These are phyloP conservation scores for Kwoniella sp. DNA, from an alignment of 768 basidiomycete species.

Conservation along the genomic window DNA sequence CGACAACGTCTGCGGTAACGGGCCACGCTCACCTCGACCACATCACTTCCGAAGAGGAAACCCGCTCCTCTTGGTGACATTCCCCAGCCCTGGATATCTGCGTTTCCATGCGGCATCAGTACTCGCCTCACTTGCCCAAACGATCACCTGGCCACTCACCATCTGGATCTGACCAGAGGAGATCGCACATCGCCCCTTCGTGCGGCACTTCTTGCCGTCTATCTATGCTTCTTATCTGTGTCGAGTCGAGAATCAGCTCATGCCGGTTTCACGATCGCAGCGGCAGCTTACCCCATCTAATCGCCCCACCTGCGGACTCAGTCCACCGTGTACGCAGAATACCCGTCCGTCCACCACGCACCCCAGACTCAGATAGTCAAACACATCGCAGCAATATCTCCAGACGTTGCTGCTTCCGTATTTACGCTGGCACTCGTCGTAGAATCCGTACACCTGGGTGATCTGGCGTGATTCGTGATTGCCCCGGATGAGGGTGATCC, in stretches of 20 bases:
- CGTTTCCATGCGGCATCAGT: too few relatives aligned
- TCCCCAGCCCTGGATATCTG: slow-evolving; percentile 92
- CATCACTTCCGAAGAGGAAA: slow-evolving; percentile 83
- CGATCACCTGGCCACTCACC: slow-evolving; percentile 56
- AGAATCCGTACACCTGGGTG: slow-evolving; percentile 66
- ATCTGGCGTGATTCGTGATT: slow-evolving; percentile 98
- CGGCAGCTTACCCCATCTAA: slow-evolving; percentile 75
- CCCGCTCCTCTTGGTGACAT: slow-evolving; percentile 94
- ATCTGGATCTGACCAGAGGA: slow-evolving; percentile 99
- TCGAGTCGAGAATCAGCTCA: neutral
- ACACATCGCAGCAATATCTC: slow-evolving; percentile 98
- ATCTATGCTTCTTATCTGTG: slow-evolving; percentile 84
- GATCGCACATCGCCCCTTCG: slow-evolving; percentile 97
- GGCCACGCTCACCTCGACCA: slow-evolving; percentile 61
- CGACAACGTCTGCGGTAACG: neutral
- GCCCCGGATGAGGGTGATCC: slow-evolving; percentile 82
- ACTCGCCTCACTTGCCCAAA: slow-evolving; percentile 52
- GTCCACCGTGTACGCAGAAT: slow-evolving; percentile 94
- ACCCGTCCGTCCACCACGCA: slow-evolving; percentile 96
- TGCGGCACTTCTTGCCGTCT: slow-evolving; percentile 96
- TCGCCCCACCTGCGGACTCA: slow-evolving; percentile 78
- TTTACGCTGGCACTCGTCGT: slow-evolving; percentile 92
- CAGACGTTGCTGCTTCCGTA: slow-evolving; percentile 92
- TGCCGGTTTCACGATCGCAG: neutral
- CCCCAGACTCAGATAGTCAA: slow-evolving; percentile 89